Conservation (phyloP, 164 flowering plant genomes). For the Piper longum region DNA sequence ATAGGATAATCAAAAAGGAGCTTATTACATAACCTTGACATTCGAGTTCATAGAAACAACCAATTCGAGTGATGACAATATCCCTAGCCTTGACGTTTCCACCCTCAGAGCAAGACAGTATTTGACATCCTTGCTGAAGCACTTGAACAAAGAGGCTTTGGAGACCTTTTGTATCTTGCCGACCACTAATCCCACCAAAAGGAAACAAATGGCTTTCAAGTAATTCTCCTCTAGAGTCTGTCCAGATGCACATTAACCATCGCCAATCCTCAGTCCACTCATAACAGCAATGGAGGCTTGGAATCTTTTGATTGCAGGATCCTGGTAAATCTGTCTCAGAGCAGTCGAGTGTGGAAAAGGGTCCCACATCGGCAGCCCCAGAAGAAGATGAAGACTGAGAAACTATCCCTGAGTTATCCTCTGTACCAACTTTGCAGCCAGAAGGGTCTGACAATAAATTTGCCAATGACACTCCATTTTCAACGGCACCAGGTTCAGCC, state of each 20-base stretch:
- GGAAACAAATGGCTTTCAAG: conserved; percentile 89
- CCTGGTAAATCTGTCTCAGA: conserved; percentile 46
- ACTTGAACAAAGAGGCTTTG: conserved; percentile 85
- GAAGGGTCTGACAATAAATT: conserved; percentile 33
- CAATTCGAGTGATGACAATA: conserved; percentile 84
- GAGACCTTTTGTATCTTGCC: conserved; percentile 96
- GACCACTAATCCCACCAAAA: conserved; percentile 94
- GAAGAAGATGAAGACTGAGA: conserved; percentile 34
- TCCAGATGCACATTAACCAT: conserved; percentile 94
- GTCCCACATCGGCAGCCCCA: conserved; percentile 41
- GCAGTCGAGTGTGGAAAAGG: conserved; percentile 48
- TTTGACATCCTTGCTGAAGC: conserved; percentile 82
- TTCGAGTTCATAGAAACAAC: conserved; percentile 89
- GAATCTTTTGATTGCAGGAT: conserved; percentile 30
- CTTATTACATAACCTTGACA: conserved; percentile 50
- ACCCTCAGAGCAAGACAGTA: conserved; percentile 54
- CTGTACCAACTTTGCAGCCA: conserved; percentile 23
- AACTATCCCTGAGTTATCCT: conserved; percentile 47
- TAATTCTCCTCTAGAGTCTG: conserved; percentile 92
- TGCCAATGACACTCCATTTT: conserved; percentile 45
- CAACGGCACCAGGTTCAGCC: conserved; percentile 76
- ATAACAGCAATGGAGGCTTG: conserved; percentile 93
- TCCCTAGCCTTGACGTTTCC: conserved; percentile 64
- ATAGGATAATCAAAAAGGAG: neutral
- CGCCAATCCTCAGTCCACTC: conserved; percentile 99